Evolutionary conservation across 768 basidiomycete genomes (phyloP).

Genomic region (Leccinum subtestaceum): DNA sequence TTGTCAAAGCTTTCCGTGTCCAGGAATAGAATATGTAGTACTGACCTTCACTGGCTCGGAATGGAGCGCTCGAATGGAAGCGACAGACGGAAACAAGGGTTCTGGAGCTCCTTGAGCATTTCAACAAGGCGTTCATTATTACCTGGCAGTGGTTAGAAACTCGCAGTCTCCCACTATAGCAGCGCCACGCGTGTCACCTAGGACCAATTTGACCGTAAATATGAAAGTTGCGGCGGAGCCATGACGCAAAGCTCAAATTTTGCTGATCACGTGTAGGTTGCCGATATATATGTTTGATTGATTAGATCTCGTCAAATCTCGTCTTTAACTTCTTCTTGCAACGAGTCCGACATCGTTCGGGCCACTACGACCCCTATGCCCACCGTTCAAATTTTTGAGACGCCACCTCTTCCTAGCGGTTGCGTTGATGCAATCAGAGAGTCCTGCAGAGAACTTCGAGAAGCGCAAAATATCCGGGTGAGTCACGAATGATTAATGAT

Average conservation of each 20-base stretch:
- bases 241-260: background rate
- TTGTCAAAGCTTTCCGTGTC: background rate
- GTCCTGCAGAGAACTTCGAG: constrained; percentile 49
- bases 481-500: constrained; percentile 20
- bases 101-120: constrained; percentile 12
- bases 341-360: background rate
- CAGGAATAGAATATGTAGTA: background rate
- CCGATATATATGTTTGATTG: background rate
- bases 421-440: constrained; percentile 53
- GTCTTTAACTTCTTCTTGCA: background rate
- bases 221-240: background rate
- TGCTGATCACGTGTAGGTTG: background rate
- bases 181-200: background rate
- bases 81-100: background rate
- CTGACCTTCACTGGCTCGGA: constrained; percentile 21
- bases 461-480: constrained; percentile 51
- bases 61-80: constrained; percentile 15
- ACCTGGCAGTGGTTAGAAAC: background rate
- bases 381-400: constrained; percentile 1
- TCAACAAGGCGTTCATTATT: constrained; percentile 18
- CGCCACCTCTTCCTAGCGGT: constrained; percentile 44
- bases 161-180: background rate
- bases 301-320: background rate
- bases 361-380: constrained; percentile 11
- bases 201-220: no score